Evolutionary conservation across 495 filamentous ascomycete species (phyloP).

Genomic region (Stereocaulon alpinum): DNA sequence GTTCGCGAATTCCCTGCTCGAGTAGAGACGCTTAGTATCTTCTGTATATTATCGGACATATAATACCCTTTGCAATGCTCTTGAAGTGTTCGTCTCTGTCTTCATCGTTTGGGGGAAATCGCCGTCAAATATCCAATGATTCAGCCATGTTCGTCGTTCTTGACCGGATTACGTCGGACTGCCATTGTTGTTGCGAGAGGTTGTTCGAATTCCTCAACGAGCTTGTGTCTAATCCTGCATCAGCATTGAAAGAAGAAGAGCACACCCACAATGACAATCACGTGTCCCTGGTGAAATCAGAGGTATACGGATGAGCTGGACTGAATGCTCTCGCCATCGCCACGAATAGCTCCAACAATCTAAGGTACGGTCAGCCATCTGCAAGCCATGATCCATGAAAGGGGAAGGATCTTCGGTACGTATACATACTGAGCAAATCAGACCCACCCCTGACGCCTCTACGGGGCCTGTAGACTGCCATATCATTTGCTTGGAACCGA

Average conservation of each 20-base stretch:
- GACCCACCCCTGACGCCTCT: not conserved
- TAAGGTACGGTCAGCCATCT: not conserved
- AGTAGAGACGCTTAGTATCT: conserved; percentile 16
- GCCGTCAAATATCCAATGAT: not conserved
- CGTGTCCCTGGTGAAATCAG: not conserved
- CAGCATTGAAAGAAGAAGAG: not conserved
- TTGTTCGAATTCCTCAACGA: not conserved
- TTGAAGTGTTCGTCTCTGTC: not conserved
- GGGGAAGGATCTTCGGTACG: not conserved
- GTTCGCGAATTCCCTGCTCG: conserved; percentile 8
- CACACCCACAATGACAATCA: not conserved
- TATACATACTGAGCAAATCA: not conserved
- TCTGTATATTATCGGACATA: conserved; percentile 17
- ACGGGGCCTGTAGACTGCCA: conserved; percentile 9
- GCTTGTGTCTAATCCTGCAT: not conserved
- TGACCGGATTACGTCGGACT: not conserved
- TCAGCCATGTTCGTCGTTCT: not conserved
- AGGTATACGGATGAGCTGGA: not conserved
- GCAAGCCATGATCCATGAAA: not conserved
- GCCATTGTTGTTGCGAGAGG: not conserved
- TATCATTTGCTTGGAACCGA: not conserved
- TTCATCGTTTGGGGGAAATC: not conserved
- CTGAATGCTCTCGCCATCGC: not conserved
- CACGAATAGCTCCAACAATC: not conserved
- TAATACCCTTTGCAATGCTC: conserved; percentile 6